Conservation (phyloP, 2,329 filamentous ascomycete species). For the Aspergillus spinulosporus region DNA sequence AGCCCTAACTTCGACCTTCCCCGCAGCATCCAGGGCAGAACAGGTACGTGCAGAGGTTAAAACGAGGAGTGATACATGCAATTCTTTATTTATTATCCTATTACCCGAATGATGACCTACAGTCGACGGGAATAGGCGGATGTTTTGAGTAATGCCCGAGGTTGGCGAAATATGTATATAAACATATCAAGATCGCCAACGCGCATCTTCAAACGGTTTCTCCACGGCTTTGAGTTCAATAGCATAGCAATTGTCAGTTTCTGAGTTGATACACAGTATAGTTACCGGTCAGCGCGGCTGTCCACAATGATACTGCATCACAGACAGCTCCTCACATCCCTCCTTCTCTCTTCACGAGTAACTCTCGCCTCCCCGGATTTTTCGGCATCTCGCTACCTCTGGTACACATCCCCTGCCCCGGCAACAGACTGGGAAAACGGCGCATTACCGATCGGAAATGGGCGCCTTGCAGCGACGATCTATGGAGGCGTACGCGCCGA, state of each 20-base stretch:
- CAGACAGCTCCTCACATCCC: background rate
- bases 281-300: background rate
- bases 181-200: background rate
- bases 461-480: conserved; percentile 21
- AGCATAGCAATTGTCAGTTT: background rate
- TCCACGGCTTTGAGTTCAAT: background rate
- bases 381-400: background rate
- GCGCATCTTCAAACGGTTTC: no score
- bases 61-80: background rate
- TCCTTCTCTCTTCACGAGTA: background rate
- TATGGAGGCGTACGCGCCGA: conserved; percentile 16
- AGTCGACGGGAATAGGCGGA: background rate
- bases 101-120: background rate
- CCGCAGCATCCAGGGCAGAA: background rate
- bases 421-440: conserved; percentile 2
- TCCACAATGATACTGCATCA: background rate
- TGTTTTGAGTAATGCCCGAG: background rate
- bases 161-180: background rate
- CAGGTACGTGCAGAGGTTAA: background rate
- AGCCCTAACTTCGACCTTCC: background rate
- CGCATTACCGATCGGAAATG: conserved; percentile 22
- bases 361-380: background rate
- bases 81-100: background rate
- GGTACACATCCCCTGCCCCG: background rate
- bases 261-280: background rate